phyloP scores from a whole-genome alignment of 2,329 filamentous ascomycete genomes.

The Nemania sp. region DNA sequence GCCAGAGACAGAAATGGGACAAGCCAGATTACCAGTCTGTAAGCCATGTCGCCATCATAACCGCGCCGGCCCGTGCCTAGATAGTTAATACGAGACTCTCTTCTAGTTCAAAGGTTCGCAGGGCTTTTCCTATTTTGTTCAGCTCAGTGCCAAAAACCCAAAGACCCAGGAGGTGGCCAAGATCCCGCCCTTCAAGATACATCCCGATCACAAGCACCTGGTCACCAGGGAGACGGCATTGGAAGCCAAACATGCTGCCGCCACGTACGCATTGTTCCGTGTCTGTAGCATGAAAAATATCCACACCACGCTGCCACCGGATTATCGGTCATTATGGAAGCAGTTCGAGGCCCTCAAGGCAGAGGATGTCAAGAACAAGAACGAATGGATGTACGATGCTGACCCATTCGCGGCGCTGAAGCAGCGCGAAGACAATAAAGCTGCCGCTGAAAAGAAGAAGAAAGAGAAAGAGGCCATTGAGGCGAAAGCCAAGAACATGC shows the following conservation, averaged over 20 bases:
- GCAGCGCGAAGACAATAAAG: constrained; percentile 83
- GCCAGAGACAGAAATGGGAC: constrained; percentile 95
- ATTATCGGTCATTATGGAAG: constrained; percentile 92
- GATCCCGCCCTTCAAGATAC: constrained; percentile 85
- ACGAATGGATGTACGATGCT: constrained; percentile 92
- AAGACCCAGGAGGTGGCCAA: constrained; percentile 84
- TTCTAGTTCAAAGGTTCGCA: constrained; percentile 72
- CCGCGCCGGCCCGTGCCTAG: constrained; percentile 39
- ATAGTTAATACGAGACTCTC: constrained; percentile 43
- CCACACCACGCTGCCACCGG: constrained; percentile 92
- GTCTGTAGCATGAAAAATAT: constrained; percentile 97
- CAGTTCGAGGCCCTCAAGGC: constrained; percentile 86
- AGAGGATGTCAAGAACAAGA: constrained; percentile 81
- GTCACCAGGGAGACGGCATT: constrained; percentile 82
- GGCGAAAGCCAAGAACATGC: constrained; percentile 75
- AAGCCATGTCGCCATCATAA: constrained; percentile 47
- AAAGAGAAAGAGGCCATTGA: constrained; percentile 75
- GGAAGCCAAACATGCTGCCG: constrained; percentile 93
- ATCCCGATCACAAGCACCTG: constrained; percentile 79
- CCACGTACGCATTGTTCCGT: constrained; percentile 89
- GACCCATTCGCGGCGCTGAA: constrained; percentile 88
- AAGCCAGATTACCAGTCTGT: constrained; percentile 91
- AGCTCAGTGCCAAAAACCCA: constrained; percentile 77
- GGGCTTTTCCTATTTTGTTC: constrained; percentile 84
- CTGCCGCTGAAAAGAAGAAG: constrained; percentile 81